A percentile compares a stretch with the other conserved stretches of the same genome.
Evolutionary conservation across 2,329 filamentous ascomycete genomes (phyloP).

Genomic region (Ceratocystis colombiana): DNA sequence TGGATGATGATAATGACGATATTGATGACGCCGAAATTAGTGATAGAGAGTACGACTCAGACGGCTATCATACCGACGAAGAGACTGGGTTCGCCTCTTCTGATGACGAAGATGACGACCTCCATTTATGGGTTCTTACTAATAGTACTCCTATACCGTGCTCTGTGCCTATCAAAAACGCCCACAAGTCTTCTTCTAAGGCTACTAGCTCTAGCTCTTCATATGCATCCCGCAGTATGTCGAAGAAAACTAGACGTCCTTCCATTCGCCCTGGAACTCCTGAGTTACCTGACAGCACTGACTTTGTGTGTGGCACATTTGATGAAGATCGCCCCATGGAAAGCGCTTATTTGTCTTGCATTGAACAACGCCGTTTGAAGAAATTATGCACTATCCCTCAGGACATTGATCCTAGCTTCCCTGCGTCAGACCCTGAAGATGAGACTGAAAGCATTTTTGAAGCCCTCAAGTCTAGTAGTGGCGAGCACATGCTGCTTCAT

Average conservation of each 20-base stretch:
- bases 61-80: conserved; percentile 68
- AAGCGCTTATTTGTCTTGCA: conserved; percentile 77
- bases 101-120: conserved; percentile 56
- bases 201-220: conserved; percentile 47
- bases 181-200: conserved; percentile 10
- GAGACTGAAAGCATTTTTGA: conserved; percentile 61
- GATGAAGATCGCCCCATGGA: conserved; percentile 94
- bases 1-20: conserved; percentile 43
- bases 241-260: conserved; percentile 35
- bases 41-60: conserved; percentile 47
- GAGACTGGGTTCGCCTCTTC: conserved; percentile 59
- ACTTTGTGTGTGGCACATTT: conserved; percentile 96
- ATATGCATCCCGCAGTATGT: conserved; percentile 39
- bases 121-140: conserved; percentile 47
- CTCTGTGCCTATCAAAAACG: conserved; percentile 4
- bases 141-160: conserved; percentile 31
- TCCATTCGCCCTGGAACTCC: conserved; percentile 60
- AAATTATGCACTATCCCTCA: conserved; percentile 82
- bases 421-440: conserved; percentile 82
- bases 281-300: conserved; percentile 89
- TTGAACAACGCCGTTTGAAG: conserved; percentile 68
- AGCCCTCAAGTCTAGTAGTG: conserved; percentile 31
- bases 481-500: conserved; percentile 39
- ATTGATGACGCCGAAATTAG: conserved; percentile 56
- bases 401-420: conserved; percentile 95